Percentiles rank a stretch among this genome's conserved stretches.
phyloP scores from a whole-genome alignment of 306 rosid genomes.

The Quercus berberidifolia region DNA sequence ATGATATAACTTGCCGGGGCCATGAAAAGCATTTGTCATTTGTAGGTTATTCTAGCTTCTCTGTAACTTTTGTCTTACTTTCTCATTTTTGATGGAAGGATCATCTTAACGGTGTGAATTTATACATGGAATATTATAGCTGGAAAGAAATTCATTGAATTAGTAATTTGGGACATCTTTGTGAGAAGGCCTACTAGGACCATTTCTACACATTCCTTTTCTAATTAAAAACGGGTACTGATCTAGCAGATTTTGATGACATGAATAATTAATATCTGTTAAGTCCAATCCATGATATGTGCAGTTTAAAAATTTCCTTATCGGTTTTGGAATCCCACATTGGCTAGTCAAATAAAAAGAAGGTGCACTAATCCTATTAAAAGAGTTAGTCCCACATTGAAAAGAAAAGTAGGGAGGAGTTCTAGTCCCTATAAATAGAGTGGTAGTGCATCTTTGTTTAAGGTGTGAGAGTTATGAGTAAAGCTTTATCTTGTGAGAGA shows the following conservation, averaged over 20 bases:
- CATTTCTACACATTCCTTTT: neutral
- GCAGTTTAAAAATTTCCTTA: too few relatives aligned
- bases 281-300: too few relatives aligned
- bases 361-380: too few relatives aligned
- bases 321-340: too few relatives aligned
- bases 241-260: neutral
- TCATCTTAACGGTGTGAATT: neutral
- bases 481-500: too few relatives aligned
- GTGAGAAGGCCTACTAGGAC: neutral
- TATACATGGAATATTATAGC: neutral
- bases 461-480: too few relatives aligned
- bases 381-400: too few relatives aligned
- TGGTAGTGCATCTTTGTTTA: too few relatives aligned
- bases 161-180: neutral
- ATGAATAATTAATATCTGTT: neutral
- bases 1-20: neutral
- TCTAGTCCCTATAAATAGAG: too few relatives aligned
- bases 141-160: neutral
- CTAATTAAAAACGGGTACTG: neutral
- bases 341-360: too few relatives aligned
- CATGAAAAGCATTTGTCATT: neutral
- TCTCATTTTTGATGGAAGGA: neutral
- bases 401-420: too few relatives aligned
- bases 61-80: neutral
- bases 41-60: neutral